These are phyloP conservation scores for Ustilago hordei DNA, from an alignment of 1,284 basidiomycete genomes.

Conservation along the genomic window DNA sequence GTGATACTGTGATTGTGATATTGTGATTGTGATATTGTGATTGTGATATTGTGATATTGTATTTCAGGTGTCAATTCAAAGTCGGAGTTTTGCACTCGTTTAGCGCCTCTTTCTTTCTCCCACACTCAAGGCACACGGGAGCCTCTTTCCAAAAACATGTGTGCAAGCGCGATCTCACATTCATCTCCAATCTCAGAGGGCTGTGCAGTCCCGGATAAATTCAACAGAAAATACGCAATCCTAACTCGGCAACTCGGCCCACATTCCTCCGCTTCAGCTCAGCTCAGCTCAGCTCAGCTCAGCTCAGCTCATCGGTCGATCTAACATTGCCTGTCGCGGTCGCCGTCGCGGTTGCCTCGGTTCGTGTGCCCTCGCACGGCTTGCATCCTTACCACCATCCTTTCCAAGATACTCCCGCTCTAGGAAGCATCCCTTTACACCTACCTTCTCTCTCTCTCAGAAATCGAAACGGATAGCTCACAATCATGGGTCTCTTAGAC, in stretches of 20 bases:
- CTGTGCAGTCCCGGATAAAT: neutral
- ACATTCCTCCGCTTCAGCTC: neutral
- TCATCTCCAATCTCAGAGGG: neutral
- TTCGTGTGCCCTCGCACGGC: neutral
- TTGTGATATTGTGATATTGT: neutral
- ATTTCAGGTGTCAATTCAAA: conserved; percentile 13
- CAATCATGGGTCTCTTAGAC: conserved; percentile 59
- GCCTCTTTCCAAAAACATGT: neutral
- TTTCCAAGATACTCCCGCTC: neutral
- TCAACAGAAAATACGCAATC: neutral
- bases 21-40: neutral
- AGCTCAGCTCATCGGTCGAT: conserved; percentile 14
- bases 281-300: conserved; percentile 10
- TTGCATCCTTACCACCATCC: neutral
- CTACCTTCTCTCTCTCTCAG: neutral
- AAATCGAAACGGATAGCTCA: neutral
- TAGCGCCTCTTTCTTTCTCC: neutral
- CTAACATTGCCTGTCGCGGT: neutral
- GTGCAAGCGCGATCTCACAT: neutral
- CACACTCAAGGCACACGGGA: neutral
- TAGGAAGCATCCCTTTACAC: neutral
- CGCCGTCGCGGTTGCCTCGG: neutral
- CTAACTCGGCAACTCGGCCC: neutral
- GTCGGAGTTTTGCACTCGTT: conserved; percentile 5
- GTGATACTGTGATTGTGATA: neutral